Evolutionary conservation across 176 grass and related monocot species (phyloP).

Genomic region (Saccharum spontaneum): DNA sequence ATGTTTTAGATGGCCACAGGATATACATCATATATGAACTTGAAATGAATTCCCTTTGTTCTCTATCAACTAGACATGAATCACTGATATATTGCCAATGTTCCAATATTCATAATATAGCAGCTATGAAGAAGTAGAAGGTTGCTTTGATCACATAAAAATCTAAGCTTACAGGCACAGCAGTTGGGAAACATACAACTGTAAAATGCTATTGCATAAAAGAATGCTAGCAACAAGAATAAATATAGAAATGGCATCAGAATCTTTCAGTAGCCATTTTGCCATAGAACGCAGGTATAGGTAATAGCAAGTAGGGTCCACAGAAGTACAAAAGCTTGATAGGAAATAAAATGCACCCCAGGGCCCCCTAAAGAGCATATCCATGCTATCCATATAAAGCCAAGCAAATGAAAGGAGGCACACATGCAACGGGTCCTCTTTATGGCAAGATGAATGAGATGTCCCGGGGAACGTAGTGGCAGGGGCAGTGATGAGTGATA

Average conservation of each 20-base stretch:
- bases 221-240: constrained; percentile 3
- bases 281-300: constrained; percentile 20
- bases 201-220: background rate
- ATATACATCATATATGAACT: background rate
- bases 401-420: constrained; percentile 55
- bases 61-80: constrained; percentile 25
- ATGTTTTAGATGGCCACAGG: constrained; percentile 2
- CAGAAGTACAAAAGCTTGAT: constrained; percentile 56
- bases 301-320: background rate
- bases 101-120: background rate
- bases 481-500: constrained; percentile 50
- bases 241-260: background rate
- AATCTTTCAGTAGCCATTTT: constrained; percentile 12
- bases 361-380: constrained; percentile 35
- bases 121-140: background rate
- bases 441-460: constrained; percentile 72
- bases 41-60: constrained; percentile 21
- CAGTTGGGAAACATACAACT: constrained; percentile 6
- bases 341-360: constrained; percentile 49
- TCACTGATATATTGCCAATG: background rate
- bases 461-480: constrained; percentile 36
- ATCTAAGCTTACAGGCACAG: constrained; percentile 4
- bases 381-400: constrained; percentile 61
- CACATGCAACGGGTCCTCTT: constrained; percentile 48
- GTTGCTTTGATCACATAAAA: constrained; percentile 6